Evolutionary conservation across 2,329 filamentous ascomycete genomes (phyloP), one percentile per base, ranked within the genome.

Genomic region (Colletotrichum endophyticum): DNA sequence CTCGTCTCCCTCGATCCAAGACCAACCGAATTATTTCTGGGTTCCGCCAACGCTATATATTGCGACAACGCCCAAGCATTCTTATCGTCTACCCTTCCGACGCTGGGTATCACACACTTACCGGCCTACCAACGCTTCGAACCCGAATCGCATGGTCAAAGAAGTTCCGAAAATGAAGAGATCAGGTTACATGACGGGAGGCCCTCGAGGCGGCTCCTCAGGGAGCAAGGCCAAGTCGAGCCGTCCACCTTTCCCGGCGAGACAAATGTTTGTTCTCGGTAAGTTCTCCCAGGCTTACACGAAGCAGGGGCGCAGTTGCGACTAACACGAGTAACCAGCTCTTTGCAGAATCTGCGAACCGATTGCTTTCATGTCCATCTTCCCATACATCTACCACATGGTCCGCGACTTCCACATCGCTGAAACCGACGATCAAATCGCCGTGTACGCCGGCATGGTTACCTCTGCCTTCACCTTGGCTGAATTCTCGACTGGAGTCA

Each of bases 361-460:
- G 69, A 99, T 99, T 85, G 97, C 97, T 8, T 99, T 99, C 89
- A 99, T 98, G 95, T 98, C 96, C 70, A 98, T 99, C 80, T 99
- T 99, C 84, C 97, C 97, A 2, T 99, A 99, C 85, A 96, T 98
- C 80, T 99, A 98, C 88, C 96, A 95, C 88, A 99, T 99, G 97
- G 94, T 99, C 80, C 90, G 96, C 81, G 95, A 96, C 77, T 99
- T 99, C 86, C 89, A 95, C 81, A 93, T 98, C 83, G 95, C 96
- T 78, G 89, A 95, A 63, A 92, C 96, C 82, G 89, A 94, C 78
- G 93, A 91, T 81, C 92, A 94, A 83, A 98, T 98, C 80, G 95
- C 96, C 16, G 92, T 98, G 73, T 99, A 98, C 84, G 96, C 95
- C 30, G 96, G 97, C 81, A 95, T 98, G 92, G 96, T 99, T 78